Percentiles rank a stretch among this genome's conserved stretches.
These are phyloP conservation scores for Xylaria bambusicola DNA, from an alignment of 495 filamentous ascomycete genomes.

Conservation along the genomic window DNA sequence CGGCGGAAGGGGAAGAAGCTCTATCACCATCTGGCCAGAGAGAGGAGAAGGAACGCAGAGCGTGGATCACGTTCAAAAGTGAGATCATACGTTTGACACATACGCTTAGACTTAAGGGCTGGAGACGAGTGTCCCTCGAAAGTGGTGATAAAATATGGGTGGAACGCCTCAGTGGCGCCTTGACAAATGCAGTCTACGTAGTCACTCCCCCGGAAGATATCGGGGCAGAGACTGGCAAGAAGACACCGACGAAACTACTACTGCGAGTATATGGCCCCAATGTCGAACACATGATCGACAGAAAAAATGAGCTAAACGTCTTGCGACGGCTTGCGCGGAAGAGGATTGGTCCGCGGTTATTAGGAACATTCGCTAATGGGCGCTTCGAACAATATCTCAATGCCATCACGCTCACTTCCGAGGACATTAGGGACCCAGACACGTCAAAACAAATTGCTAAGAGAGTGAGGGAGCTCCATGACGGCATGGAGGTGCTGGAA, in stretches of 20 bases:
- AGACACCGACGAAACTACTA: constrained; percentile 67
- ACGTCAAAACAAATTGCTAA: constrained; percentile 96
- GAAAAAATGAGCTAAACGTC: constrained; percentile 85
- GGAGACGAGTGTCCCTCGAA: constrained; percentile 76
- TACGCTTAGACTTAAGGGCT: constrained; percentile 85
- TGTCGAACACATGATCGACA: constrained; percentile 92
- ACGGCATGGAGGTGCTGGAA: constrained; percentile 82
- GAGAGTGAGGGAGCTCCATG: constrained; percentile 93
- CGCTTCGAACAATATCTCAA: constrained; percentile 94
- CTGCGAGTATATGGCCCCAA: constrained; percentile 94
- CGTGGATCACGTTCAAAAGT: constrained; percentile 79
- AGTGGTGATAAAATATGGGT: constrained; percentile 70
- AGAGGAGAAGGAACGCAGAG: constrained; percentile 66
- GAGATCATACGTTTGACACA: constrained; percentile 89
- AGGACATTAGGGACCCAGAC: constrained; percentile 76
- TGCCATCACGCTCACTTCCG: constrained; percentile 72
- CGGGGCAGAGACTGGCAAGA: constrained; percentile 37
- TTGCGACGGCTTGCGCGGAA: constrained; percentile 83
- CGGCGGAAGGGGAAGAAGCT: constrained; percentile 51
- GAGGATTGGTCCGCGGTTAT: constrained; percentile 88
- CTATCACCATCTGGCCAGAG: constrained; percentile 40
- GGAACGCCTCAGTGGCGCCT: constrained; percentile 83
- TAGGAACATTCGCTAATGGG: constrained; percentile 94
- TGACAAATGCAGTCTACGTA: constrained; percentile 96
- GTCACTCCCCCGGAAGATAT: constrained; percentile 75